Evolutionary conservation across 2,329 filamentous ascomycete species (phyloP).

Genomic region (Pochonia chlamydosporia): DNA sequence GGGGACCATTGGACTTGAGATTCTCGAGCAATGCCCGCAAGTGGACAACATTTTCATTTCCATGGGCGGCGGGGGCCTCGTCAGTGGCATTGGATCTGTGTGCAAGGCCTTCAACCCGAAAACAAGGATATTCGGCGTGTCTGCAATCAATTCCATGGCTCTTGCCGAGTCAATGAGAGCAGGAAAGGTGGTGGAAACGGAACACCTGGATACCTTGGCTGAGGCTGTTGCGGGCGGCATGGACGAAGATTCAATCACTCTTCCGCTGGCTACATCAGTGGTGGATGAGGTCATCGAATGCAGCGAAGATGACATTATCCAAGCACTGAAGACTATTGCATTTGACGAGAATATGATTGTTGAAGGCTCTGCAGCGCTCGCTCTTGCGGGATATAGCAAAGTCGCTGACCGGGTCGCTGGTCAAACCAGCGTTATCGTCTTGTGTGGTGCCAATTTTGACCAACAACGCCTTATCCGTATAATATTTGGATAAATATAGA

Average conservation of each 20-base stretch:
- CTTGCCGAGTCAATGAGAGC: slow-evolving; percentile 15
- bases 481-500: not conserved
- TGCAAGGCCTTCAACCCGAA: slow-evolving; percentile 17
- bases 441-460: slow-evolving; percentile 14
- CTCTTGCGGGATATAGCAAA: slow-evolving; percentile 16
- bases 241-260: slow-evolving; percentile 17
- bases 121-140: slow-evolving; percentile 14
- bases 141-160: slow-evolving; percentile 15
- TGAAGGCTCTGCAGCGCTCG: slow-evolving; percentile 17
- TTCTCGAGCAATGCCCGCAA: slow-evolving; percentile 15
- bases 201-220: slow-evolving; percentile 16
- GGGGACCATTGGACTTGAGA: slow-evolving; percentile 14
- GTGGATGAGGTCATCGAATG: slow-evolving; percentile 17
- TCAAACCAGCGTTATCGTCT: slow-evolving; percentile 14
- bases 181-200: slow-evolving; percentile 15
- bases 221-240: slow-evolving; percentile 19
- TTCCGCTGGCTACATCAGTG: slow-evolving; percentile 14
- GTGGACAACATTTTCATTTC: slow-evolving; percentile 18
- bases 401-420: slow-evolving; percentile 6
- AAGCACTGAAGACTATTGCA: slow-evolving; percentile 10
- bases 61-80: slow-evolving; percentile 18
- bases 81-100: slow-evolving; percentile 18
- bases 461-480: not conserved
- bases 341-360: slow-evolving; percentile 19
- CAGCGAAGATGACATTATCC: slow-evolving; percentile 13